A percentile compares a stretch with the other conserved stretches of the same genome.
Evolutionary conservation across 495 filamentous ascomycete genomes (phyloP).

Genomic region (Talaromyces liani): DNA sequence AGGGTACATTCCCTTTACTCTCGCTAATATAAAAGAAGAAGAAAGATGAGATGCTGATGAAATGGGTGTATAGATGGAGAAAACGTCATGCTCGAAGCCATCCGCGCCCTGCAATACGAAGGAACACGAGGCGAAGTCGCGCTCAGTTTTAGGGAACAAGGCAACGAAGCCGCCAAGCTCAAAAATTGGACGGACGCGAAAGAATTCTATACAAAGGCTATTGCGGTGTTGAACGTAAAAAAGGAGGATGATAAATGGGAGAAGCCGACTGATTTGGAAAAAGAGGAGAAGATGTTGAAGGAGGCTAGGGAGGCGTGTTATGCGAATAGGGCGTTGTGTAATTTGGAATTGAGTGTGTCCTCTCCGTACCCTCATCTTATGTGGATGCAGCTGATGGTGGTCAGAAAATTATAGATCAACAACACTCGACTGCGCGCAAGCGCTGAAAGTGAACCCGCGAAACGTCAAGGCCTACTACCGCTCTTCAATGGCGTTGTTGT

Average conservation of each 20-base stretch:
- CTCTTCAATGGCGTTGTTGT: conserved; percentile 64
- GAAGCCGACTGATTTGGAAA: conserved; percentile 34
- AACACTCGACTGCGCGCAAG: conserved; percentile 73
- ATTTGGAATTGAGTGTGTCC: conserved; percentile 61
- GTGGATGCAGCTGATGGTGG: neutral
- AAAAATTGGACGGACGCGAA: conserved; percentile 76
- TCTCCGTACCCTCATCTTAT: neutral
- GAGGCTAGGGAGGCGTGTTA: conserved; percentile 66
- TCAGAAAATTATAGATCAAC: conserved; percentile 76
- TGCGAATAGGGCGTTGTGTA: conserved; percentile 80
- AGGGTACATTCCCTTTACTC: conserved; percentile 21
- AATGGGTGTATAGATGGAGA: conserved; percentile 37
- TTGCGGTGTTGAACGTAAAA: conserved; percentile 54
- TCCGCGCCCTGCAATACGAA: conserved; percentile 87
- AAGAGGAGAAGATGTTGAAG: conserved; percentile 50
- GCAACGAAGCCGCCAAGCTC: conserved; percentile 75
- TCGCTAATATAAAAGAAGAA: neutral
- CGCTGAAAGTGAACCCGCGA: conserved; percentile 63
- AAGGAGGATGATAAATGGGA: conserved; percentile 42
- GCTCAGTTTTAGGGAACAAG: conserved; percentile 72
- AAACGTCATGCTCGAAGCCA: conserved; percentile 74
- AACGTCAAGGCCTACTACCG: conserved; percentile 91
- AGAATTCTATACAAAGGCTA: conserved; percentile 83
- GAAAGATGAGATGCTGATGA: neutral
- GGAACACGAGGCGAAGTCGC: conserved; percentile 78